Evolutionary conservation across 1,284 basidiomycete species (phyloP).

Genomic region (Trichosporon sp.): DNA sequence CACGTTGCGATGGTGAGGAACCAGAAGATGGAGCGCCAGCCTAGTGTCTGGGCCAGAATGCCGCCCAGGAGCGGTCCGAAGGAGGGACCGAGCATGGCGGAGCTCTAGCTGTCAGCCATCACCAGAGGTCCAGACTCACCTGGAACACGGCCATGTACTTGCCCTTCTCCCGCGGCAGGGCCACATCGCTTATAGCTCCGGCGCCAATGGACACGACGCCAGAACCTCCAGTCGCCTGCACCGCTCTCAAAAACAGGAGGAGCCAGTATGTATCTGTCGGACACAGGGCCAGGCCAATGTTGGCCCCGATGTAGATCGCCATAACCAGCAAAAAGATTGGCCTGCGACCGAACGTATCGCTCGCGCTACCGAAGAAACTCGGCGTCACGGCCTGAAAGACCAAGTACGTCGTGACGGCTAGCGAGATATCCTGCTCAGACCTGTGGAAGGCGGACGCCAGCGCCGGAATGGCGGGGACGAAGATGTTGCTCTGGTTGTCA

Average conservation of each 20-base stretch:
- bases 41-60: conserved; percentile 33
- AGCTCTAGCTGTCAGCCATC: neutral
- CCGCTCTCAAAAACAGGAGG: conserved; percentile 48
- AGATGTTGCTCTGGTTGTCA: conserved; percentile 29
- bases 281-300: conserved; percentile 52
- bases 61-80: conserved; percentile 44
- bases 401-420: conserved; percentile 55
- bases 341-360: conserved; percentile 47
- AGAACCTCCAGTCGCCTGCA: conserved; percentile 54
- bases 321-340: conserved; percentile 53
- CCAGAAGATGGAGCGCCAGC: conserved; percentile 46
- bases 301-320: conserved; percentile 51
- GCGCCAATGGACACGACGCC: conserved; percentile 54
- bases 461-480: conserved; percentile 37
- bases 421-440: conserved; percentile 46
- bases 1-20: conserved; percentile 37
- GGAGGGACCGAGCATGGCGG: conserved; percentile 24
- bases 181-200: conserved; percentile 52
- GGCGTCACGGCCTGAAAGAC: conserved; percentile 34
- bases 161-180: conserved; percentile 54
- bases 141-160: conserved; percentile 50
- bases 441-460: conserved; percentile 44
- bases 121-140: neutral
- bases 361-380: conserved; percentile 25
- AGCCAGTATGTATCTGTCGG: conserved; percentile 52